These are phyloP conservation scores for Silybum marianum DNA, from an alignment of 129 eudicot genomes.

Conservation along the genomic window DNA sequence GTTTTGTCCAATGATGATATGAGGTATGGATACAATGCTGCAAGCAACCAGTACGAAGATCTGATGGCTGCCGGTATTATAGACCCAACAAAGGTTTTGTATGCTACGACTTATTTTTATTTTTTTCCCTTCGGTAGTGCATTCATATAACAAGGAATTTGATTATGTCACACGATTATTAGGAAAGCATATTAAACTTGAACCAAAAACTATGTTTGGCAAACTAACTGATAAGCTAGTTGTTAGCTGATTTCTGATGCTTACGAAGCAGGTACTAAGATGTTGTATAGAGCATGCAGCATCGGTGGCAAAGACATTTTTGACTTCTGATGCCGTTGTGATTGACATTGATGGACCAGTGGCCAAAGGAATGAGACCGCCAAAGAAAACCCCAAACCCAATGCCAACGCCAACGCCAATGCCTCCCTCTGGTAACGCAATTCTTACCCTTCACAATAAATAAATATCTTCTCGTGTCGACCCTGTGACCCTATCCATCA, in stretches of 20 bases:
- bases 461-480: neutral
- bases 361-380: constrained; percentile 35
- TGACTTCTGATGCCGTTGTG: constrained; percentile 85
- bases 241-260: neutral
- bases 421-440: constrained; percentile 56
- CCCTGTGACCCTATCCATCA: neutral
- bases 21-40: constrained; percentile 83
- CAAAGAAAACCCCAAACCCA: constrained; percentile 68
- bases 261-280: constrained; percentile 60
- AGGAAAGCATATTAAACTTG: neutral
- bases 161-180: neutral
- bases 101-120: neutral
- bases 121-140: neutral
- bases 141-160: neutral
- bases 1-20: constrained; percentile 50
- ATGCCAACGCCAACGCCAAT: constrained; percentile 48
- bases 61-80: constrained; percentile 74
- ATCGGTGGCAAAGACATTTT: constrained; percentile 84
- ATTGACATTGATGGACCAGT: constrained; percentile 62
- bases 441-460: neutral
- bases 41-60: constrained; percentile 66
- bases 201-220: neutral
- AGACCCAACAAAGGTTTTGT: constrained; percentile 69
- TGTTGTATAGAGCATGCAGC: constrained; percentile 94
- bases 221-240: neutral